Percentiles rank a stretch among this genome's conserved stretches.
phyloP scores from a whole-genome alignment of 768 basidiomycete genomes.

The Hygrocybe coccinea region DNA sequence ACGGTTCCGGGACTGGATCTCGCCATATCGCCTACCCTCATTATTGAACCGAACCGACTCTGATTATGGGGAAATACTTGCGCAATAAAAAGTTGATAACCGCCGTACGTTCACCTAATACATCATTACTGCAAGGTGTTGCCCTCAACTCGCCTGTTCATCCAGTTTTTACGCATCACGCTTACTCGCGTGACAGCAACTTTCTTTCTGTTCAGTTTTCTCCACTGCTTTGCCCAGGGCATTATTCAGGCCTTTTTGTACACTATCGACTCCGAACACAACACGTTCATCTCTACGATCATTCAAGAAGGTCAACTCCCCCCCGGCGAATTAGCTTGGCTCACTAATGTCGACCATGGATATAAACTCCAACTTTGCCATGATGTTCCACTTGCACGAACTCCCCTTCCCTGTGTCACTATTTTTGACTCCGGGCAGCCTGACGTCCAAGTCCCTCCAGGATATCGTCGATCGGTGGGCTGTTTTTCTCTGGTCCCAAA shows the following conservation, averaged over 20 bases:
- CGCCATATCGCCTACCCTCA: background rate
- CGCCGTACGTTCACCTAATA: background rate
- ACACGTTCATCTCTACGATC: constrained; percentile 34
- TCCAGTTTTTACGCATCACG: constrained; percentile 37
- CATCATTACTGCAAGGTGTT: too few species aligned
- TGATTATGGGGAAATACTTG: background rate
- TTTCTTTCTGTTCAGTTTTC: constrained; percentile 48
- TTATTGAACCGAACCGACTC: background rate
- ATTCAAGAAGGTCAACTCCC: constrained; percentile 15
- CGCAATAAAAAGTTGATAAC: background rate
- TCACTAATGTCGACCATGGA: constrained; percentile 26
- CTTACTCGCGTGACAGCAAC: constrained; percentile 37
- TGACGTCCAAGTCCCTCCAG: background rate
- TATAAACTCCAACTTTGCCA: constrained; percentile 41
- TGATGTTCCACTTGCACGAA: constrained; percentile 37
- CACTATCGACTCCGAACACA: constrained; percentile 40
- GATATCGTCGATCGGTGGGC: background rate
- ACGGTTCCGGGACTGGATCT: background rate
- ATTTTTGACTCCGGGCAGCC: constrained; percentile 29
- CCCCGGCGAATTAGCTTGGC: background rate
- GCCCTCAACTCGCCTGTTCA: background rate
- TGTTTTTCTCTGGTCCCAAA: too few species aligned
- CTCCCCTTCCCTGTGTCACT: constrained; percentile 29
- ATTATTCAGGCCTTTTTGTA: constrained; percentile 47
- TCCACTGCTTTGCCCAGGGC: constrained; percentile 51